phyloP scores from a whole-genome alignment of 768 basidiomycete species.

The Auricularia cornea region DNA sequence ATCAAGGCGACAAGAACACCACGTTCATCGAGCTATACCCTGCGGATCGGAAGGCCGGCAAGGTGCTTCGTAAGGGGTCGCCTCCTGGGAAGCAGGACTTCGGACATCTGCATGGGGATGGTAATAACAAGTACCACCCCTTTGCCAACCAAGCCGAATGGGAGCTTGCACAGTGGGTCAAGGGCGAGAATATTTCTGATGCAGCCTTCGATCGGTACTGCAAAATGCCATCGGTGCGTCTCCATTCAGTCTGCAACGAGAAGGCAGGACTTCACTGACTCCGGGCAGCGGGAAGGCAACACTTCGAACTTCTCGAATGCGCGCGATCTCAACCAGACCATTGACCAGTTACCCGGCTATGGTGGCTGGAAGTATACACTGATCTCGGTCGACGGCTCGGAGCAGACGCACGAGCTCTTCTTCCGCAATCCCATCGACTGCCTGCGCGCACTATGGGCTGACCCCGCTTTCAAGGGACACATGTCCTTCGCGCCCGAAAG shows the following conservation, averaged over 20 bases:
- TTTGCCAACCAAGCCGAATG: background rate
- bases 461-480: background rate
- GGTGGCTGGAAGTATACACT: background rate
- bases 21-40: background rate
- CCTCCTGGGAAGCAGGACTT: background rate
- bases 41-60: background rate
- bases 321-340: no score
- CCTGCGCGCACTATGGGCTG: background rate
- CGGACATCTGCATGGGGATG: background rate
- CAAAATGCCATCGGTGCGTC: background rate
- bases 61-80: background rate
- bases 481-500: background rate
- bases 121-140: background rate
- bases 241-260: no score
- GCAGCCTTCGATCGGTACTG: background rate
- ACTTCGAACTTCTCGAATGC: no score
- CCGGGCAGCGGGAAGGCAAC: no score
- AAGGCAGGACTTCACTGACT: no score
- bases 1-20: background rate
- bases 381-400: background rate
- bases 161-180: background rate
- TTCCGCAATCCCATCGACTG: background rate
- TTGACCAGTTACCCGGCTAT: no score
- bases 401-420: background rate
- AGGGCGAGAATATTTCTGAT: background rate